These are phyloP conservation scores for Betula pendula DNA, from an alignment of 306 rosid species.

Conservation along the genomic window DNA sequence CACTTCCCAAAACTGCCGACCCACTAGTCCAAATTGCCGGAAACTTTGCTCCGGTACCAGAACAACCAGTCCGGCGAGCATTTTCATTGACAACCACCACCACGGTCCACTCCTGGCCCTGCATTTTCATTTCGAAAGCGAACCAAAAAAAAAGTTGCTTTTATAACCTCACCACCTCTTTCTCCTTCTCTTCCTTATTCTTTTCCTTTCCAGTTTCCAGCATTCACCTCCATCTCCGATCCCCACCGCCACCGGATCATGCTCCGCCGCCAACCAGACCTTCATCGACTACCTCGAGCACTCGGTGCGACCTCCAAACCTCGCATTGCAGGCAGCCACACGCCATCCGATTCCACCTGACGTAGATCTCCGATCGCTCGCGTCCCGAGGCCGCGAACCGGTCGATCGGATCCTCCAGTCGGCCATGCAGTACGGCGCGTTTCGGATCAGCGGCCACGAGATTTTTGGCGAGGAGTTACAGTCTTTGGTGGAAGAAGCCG, in stretches of 20 bases:
- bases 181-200: not conserved
- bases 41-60: too few relatives aligned
- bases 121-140: conserved; percentile 13
- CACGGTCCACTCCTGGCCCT: conserved; percentile 15
- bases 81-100: too few relatives aligned
- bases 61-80: too few relatives aligned
- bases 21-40: too few relatives aligned
- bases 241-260: conserved; percentile 68
- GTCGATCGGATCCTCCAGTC: conserved; percentile 37
- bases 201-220: not conserved
- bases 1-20: too few relatives aligned
- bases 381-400: not conserved
- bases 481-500: conserved; percentile 42
- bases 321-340: conserved; percentile 37
- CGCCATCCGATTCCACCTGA: conserved; percentile 35
- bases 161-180: not conserved
- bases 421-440: conserved; percentile 53
- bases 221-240: conserved; percentile 81
- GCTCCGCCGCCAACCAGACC: conserved; percentile 60
- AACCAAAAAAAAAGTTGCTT: not conserved
- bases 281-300: conserved; percentile 56
- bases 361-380: conserved; percentile 48
- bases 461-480: conserved; percentile 46
- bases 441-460: conserved; percentile 60
- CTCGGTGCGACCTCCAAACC: conserved; percentile 48